Conservation (phyloP, 2,329 filamentous ascomycete genomes). For the Pyrenophora tritici-repentis region DNA sequence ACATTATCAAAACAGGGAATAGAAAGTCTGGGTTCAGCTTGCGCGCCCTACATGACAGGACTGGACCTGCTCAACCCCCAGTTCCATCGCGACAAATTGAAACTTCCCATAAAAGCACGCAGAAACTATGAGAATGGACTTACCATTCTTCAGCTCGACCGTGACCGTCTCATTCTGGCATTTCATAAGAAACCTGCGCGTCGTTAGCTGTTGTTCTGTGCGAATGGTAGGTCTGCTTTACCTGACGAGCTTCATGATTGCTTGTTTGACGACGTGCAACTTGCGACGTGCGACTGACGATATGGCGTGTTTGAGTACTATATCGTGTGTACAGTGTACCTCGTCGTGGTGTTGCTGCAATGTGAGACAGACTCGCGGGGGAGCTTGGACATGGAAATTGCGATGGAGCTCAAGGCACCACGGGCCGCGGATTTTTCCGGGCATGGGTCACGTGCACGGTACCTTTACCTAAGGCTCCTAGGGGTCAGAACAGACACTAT, state of each 20-base stretch:
- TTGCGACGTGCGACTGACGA: background rate
- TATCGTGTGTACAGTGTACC: background rate
- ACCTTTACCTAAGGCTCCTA: background rate
- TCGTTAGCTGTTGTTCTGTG: constrained; percentile 23
- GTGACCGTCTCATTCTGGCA: constrained; percentile 98
- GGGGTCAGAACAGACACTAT: no score
- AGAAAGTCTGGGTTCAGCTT: background rate
- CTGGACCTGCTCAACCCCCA: no score
- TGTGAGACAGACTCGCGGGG: constrained; percentile 27
- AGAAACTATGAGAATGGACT: constrained; percentile 13
- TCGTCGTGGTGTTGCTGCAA: constrained; percentile 15
- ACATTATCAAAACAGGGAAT: no score
- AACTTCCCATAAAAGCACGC: no score
- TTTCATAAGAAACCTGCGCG: constrained; percentile 92
- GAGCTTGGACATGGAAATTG: constrained; percentile 30
- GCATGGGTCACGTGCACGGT: constrained; percentile 15
- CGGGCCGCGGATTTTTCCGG: constrained; percentile 20
- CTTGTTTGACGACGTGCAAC: background rate
- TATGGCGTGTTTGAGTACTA: background rate
- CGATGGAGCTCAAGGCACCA: constrained; percentile 28
- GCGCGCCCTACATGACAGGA: background rate
- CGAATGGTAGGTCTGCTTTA: constrained; percentile 12
- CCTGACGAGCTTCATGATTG: constrained; percentile 47
- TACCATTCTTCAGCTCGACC: constrained; percentile 98
- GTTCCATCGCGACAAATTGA: no score